A percentile compares a stretch with the other conserved stretches of the same genome.
These are phyloP conservation scores for Penicillium sp. DNA, from an alignment of 2,329 filamentous ascomycete genomes.

Conservation along the genomic window DNA sequence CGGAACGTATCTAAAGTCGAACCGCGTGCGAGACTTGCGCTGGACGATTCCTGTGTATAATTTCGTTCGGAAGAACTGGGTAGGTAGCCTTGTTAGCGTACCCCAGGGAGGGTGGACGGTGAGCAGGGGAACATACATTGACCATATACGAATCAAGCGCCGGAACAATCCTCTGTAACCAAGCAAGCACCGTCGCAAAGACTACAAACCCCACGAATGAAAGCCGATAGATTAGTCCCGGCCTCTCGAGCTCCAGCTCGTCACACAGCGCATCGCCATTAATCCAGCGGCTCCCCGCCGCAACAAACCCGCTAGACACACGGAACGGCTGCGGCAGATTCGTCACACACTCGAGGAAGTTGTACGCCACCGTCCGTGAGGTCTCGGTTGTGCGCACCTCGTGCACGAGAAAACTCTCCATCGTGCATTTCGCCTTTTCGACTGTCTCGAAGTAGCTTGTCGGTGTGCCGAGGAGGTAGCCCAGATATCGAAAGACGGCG, in stretches of 20 bases:
- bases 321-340: conserved; percentile 42
- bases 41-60: conserved; percentile 37
- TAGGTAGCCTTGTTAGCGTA: background rate
- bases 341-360: conserved; percentile 46
- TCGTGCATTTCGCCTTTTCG: conserved; percentile 59
- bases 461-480: conserved; percentile 70
- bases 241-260: conserved; percentile 38
- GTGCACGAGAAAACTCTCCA: conserved; percentile 56
- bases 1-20: conserved; percentile 43
- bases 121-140: conserved; percentile 21
- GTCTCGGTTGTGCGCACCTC: conserved; percentile 42
- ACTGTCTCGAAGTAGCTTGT: conserved; percentile 62
- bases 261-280: conserved; percentile 47
- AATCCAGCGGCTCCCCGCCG: conserved; percentile 44
- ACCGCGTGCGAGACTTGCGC: conserved; percentile 36
- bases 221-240: conserved; percentile 37
- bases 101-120: too few species aligned
- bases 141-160: conserved; percentile 32
- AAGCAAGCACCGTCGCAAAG: conserved; percentile 24
- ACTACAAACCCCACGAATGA: background rate
- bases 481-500: conserved; percentile 75
- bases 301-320: conserved; percentile 42
- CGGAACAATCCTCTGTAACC: conserved; percentile 32
- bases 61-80: conserved; percentile 20
- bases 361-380: conserved; percentile 42